These are phyloP conservation scores for Myxozyma geophila DNA, from an alignment of 805 yeast species.

Conservation along the genomic window DNA sequence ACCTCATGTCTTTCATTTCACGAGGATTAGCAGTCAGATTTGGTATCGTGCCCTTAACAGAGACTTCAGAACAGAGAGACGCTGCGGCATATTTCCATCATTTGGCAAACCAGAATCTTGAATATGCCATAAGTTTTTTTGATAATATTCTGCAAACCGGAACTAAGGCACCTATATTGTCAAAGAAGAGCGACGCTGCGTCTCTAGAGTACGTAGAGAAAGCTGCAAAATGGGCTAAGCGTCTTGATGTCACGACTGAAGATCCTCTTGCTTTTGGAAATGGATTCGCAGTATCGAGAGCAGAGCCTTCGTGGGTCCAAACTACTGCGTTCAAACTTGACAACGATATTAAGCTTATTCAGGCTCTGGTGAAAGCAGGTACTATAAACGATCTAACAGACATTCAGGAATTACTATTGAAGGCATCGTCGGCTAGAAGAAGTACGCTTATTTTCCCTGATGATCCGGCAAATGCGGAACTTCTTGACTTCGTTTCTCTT, in stretches of 20 bases:
- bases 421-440: slow-evolving; percentile 51
- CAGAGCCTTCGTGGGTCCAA: slow-evolving; percentile 46
- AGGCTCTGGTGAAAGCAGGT: slow-evolving; percentile 40
- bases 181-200: not conserved
- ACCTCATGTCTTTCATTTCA: slow-evolving; percentile 42
- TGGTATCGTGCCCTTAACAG: slow-evolving; percentile 73
- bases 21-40: slow-evolving; percentile 75
- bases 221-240: slow-evolving; percentile 42
- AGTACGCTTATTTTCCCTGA: slow-evolving; percentile 60
- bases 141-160: slow-evolving; percentile 12
- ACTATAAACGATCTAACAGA: slow-evolving; percentile 40
- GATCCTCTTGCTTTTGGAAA: slow-evolving; percentile 66
- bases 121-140: not conserved
- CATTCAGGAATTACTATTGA: slow-evolving; percentile 51
- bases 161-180: slow-evolving; percentile 6
- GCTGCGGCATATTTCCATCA: slow-evolving; percentile 33
- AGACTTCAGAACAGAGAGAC: slow-evolving; percentile 27
- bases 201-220: slow-evolving; percentile 2
- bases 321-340: slow-evolving; percentile 42
- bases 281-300: slow-evolving; percentile 67
- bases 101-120: slow-evolving; percentile 6
- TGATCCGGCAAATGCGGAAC: slow-evolving; percentile 44
- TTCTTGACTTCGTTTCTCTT: slow-evolving; percentile 40
- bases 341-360: slow-evolving; percentile 55
- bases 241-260: slow-evolving; percentile 50